Evolutionary conservation across 495 filamentous ascomycete genomes (phyloP).

Genomic region (Penicillium daleae): DNA sequence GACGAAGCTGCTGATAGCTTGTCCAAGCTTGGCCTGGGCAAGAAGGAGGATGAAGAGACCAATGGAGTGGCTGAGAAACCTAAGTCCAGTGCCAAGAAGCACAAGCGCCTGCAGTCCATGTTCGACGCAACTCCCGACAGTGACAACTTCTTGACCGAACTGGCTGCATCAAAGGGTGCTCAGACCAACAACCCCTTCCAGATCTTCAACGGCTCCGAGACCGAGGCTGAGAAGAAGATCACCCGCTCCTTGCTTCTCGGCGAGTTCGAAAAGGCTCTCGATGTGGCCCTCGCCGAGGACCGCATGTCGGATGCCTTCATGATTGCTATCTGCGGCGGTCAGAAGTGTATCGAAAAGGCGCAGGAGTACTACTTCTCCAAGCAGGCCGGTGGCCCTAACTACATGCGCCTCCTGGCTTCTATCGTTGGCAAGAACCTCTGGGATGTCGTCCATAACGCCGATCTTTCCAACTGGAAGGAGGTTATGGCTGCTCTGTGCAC

Average conservation of each 20-base stretch:
- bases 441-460: constrained; percentile 97
- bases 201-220: constrained; percentile 78
- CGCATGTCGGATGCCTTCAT: constrained; percentile 96
- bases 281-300: constrained; percentile 83
- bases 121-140: constrained; percentile 78
- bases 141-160: constrained; percentile 78
- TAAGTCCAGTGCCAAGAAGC: constrained; percentile 53
- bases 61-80: constrained; percentile 53
- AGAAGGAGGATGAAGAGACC: constrained; percentile 46
- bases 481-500: constrained; percentile 95
- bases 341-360: constrained; percentile 90
- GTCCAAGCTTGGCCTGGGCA: constrained; percentile 47
- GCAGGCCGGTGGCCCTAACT: constrained; percentile 82
- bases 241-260: constrained; percentile 87
- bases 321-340: constrained; percentile 95
- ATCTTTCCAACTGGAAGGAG: constrained; percentile 92
- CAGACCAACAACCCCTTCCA: constrained; percentile 88
- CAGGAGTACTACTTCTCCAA: constrained; percentile 89
- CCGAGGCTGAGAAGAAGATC: constrained; percentile 80
- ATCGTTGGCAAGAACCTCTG: constrained; percentile 96
- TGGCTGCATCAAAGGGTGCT: constrained; percentile 75
- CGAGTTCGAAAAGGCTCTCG: constrained; percentile 86
- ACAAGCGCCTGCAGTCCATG: constrained; percentile 75
- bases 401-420: constrained; percentile 86
- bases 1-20: constrained; percentile 54